Evolutionary conservation across 768 basidiomycete genomes (phyloP), one percentile per base, ranked within the genome.

Genomic region (Rhodosporidiobolus sp.): DNA sequence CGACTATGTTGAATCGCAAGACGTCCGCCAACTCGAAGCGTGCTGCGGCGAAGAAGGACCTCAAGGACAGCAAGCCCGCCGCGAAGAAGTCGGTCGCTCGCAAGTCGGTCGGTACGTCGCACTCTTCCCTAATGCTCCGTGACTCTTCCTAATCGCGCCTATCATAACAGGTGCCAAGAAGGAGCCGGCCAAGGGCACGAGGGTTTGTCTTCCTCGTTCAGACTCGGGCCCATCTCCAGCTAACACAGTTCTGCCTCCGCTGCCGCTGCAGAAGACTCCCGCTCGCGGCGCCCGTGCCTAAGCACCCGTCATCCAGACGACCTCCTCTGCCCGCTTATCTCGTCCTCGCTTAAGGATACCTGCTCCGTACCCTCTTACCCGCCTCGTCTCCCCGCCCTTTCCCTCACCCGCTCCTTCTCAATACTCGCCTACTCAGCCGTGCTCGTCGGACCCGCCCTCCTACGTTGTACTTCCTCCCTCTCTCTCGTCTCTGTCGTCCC

Each of bases 101-200:
- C 38, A 65, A 65, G 55, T 62, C 60, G 45, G 32, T 50, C 22
- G 64, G 30, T 48, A 16, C 48, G 61, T 19, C 34, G 17, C 30
- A 4, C 60, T 32, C 12, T 24, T 19, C 10, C 26, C 14, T 14
- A 4, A 4, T 59, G 38, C 57, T 11, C 38, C 35, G 3, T 53
- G 19, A 10, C 54, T 22, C 26, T 8, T 10, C 5, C 57, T 43
- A 16, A 3, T 59, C 24, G 30, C 38, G 30, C 28, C 6, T 32
- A 12, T 28, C n/a, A n/a, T n/a, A n/a, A 19, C 59, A 60, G 43
- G 43, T 14, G 43, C 49, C 22, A 63, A 52, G 24, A 63, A 52
- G 62, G 49, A 26, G 30, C 1, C 62, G 6, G 63, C 53, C 12
- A 45, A 38, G 30, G 22, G 26, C 17, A 14, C 38, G 24, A 59